phyloP scores from a whole-genome alignment of 1,139 yeast genomes.

The Debaryomyces robertsiae region DNA sequence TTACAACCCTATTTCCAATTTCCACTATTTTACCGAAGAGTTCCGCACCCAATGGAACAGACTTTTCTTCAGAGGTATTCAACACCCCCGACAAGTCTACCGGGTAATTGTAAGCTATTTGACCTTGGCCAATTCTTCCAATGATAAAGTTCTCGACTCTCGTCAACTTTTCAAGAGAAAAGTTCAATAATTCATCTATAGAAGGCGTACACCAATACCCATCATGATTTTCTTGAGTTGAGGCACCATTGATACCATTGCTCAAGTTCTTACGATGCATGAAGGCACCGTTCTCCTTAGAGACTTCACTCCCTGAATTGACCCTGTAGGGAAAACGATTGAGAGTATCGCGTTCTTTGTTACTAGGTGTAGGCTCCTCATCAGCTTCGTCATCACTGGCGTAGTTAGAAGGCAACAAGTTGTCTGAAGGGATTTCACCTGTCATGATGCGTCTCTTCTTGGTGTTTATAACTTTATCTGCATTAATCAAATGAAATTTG shows the following conservation, averaged over 20 bases:
- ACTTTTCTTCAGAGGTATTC: slow-evolving; percentile 31
- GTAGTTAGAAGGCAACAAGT: slow-evolving; percentile 19
- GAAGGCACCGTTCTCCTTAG: slow-evolving; percentile 4
- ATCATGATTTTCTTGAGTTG: slow-evolving; percentile 10
- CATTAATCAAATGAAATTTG: slow-evolving; percentile 47
- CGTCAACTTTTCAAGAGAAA: slow-evolving; percentile 54
- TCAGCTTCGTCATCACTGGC: slow-evolving; percentile 25
- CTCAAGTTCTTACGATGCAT: slow-evolving; percentile 12
- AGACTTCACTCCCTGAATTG: slow-evolving; percentile 7
- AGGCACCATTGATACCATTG: neutral
- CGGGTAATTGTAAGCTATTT: slow-evolving; percentile 67
- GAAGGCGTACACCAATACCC: slow-evolving; percentile 87
- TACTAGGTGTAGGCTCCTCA: slow-evolving; percentile 19
- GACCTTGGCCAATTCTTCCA: slow-evolving; percentile 78
- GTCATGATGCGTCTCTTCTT: slow-evolving; percentile 36
- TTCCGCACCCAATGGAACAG: slow-evolving; percentile 25
- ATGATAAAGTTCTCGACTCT: slow-evolving; percentile 68
- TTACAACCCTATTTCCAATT: slow-evolving; percentile 58
- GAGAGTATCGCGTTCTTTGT: slow-evolving; percentile 9
- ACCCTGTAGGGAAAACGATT: slow-evolving; percentile 22
- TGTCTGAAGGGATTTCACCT: slow-evolving; percentile 20
- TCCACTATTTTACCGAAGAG: slow-evolving; percentile 62
- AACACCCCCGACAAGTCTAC: slow-evolving; percentile 63
- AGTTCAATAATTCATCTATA: slow-evolving; percentile 50
- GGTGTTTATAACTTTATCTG: slow-evolving; percentile 42